Base-by-base conservation (phyloP, 208 protist species). In the Leishmania braziliensis region DNA sequence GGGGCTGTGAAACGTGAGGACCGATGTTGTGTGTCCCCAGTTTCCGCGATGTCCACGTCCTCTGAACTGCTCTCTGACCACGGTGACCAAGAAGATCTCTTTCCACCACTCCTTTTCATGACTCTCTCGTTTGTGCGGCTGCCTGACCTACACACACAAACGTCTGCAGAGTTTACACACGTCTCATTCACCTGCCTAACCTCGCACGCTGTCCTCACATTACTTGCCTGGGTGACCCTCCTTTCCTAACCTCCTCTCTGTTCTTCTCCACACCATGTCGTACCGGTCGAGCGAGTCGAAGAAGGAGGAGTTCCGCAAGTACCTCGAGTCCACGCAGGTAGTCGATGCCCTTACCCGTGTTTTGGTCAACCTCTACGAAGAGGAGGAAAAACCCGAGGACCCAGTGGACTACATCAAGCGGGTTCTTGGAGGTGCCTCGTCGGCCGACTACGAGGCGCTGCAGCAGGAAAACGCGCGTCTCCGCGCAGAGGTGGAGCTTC, bases 281-380 rank as follows among this genome's bases (percentile, higher is more conserved):
- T 98, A 98, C 88, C 92, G 93, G 43, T 97, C 96, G 62, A 97
- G 93, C 77, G 96, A 98, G 75, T 91, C 94, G 5, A 98, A 98
- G 88, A 98, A 98, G 92, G 96, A 98, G 81, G 95, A 98, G 86
- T 98, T 98, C 86, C 95, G 96, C 74, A 98, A 97, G 85, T 98
- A 98, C 81, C 91, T 98, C 46, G 96, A 98, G 84, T 89, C 93
- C 4, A 97, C 91, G 23, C 93, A 97, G 50, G 96, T 98, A 9
- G 96, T 98, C 53, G 96, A 98, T 79, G 93, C 95, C 20, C 88
- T 98, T 54, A 98, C 96, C 8, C 95, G 95, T 36, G 96, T 98
- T 0, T 87, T 98, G 9, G 95, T 98, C 12, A 98, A 97, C 75
- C 88, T 98, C 5, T 98, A 98, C 87, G 96, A 98, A 79, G 95